Base-by-base conservation (phyloP, 2,329 filamentous ascomycete species). In the Alternaria brassicae region DNA sequence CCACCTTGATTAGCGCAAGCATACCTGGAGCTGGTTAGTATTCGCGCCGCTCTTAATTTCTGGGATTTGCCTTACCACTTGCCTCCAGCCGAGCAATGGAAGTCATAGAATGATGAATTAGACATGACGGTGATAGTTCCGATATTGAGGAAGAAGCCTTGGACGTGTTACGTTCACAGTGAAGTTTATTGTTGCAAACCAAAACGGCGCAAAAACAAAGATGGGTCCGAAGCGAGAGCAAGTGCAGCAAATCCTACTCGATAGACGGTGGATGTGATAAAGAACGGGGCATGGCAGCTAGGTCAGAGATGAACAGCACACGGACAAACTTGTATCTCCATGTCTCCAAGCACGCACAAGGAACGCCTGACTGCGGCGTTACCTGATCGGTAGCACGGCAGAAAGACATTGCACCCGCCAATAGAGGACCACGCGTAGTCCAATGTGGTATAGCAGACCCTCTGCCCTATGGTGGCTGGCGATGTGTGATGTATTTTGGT, bases 51-150 rank as follows among this genome's bases (percentile, higher is more conserved):
- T 42, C 19, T 4, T 28, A 2, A n/a, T 15, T 34, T 25, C 8
- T 30, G 21, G 4, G 6, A 12, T 32, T 23, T 5, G 17, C 36
- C 57, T 25, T 68, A 74, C 67, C 67, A 74, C 42, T 69, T 55
- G 10, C 65, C 64, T 6, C 68, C 68, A 6, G 54, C 34, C 8
- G 67, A 62, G 58, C 72, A 74, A 10, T 65, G 66, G 19, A 71
- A 70, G 15, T 66, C 50, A 41, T 58, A 68, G 48, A 56, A 62
- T 15, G 54, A 49, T 27, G 56, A 21, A 49, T 56, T 61, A 42
- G 60, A 47, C 49, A 61, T 65, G 27, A 37, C 45, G 27, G 10
- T 6, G 4, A 17, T 34, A 23, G 10, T 17, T n/a, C 19, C 3
- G 36, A 49, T 40, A 37, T 25, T 28, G 53, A 19, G 9, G 19